Evolutionary conservation across 2,329 filamentous ascomycete species (phyloP).

Genomic region (Gyromitra esculenta): DNA sequence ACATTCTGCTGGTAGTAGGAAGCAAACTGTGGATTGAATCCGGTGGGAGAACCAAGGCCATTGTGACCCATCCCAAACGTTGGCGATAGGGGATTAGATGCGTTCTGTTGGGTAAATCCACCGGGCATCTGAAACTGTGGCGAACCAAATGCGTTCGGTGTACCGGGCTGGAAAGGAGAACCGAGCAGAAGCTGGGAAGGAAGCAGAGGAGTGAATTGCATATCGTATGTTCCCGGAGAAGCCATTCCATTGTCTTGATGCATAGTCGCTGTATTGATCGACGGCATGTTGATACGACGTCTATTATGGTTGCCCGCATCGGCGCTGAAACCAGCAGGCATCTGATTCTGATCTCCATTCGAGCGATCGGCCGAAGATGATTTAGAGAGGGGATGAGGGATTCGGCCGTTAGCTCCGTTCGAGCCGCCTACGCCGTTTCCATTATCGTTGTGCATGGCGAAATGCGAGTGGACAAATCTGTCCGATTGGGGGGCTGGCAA

Average conservation of each 20-base stretch:
- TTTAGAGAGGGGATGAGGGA: slow-evolving; percentile 78
- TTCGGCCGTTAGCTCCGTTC: slow-evolving; percentile 68
- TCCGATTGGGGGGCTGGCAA: slow-evolving; percentile 67
- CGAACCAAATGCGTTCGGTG: slow-evolving; percentile 86
- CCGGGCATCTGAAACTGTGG: slow-evolving; percentile 89
- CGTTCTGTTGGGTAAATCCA: slow-evolving; percentile 77
- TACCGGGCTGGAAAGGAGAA: slow-evolving; percentile 95
- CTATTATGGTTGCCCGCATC: slow-evolving; percentile 86
- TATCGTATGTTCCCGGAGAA: slow-evolving; percentile 90
- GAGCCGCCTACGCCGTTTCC: slow-evolving; percentile 68
- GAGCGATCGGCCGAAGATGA: slow-evolving; percentile 68
- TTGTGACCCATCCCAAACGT: slow-evolving; percentile 72
- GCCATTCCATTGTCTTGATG: slow-evolving; percentile 75
- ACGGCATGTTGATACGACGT: slow-evolving; percentile 82
- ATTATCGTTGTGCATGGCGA: slow-evolving; percentile 91
- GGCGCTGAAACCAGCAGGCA: slow-evolving; percentile 88
- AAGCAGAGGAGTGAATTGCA: slow-evolving; percentile 97
- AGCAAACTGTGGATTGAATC: slow-evolving; percentile 80
- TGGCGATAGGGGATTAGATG: slow-evolving; percentile 77
- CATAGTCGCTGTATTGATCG: slow-evolving; percentile 81
- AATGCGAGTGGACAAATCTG: slow-evolving; percentile 82
- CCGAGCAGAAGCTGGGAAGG: slow-evolving; percentile 94
- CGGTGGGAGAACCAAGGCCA: slow-evolving; percentile 81
- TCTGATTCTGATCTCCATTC: slow-evolving; percentile 83
- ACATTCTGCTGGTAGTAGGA: slow-evolving; percentile 78